phyloP scores from a whole-genome alignment of 148 eudicot species.

The Camellia sinensis region DNA sequence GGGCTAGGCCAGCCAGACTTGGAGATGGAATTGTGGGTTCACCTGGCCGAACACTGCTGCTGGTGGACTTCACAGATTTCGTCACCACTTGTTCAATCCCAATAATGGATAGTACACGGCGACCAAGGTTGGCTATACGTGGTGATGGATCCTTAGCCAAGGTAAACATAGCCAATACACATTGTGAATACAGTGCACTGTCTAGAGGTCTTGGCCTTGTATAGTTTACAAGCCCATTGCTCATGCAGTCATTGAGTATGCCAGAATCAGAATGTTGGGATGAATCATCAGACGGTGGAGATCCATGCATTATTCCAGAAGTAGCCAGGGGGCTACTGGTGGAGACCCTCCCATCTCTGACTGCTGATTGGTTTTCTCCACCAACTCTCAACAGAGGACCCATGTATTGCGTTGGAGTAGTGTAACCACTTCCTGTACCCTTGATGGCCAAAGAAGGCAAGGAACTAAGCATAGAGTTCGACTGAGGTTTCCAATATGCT shows the following conservation, averaged over 20 bases:
- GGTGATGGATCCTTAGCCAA: slow-evolving; percentile 96
- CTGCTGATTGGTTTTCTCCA: slow-evolving; percentile 50
- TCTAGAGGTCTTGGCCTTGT: slow-evolving; percentile 65
- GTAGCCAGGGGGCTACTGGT: slow-evolving; percentile 80
- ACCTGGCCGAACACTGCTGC: slow-evolving; percentile 41
- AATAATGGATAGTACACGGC: slow-evolving; percentile 70
- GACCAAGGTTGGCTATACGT: slow-evolving; percentile 75
- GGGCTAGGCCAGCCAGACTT: slow-evolving; percentile 79
- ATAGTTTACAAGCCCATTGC: slow-evolving; percentile 63
- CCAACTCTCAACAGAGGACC: slow-evolving; percentile 68
- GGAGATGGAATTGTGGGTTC: slow-evolving; percentile 45
- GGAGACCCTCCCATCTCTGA: slow-evolving; percentile 79
- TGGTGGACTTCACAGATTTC: slow-evolving; percentile 53
- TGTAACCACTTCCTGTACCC: slow-evolving; percentile 65
- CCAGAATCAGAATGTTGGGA: slow-evolving; percentile 95
- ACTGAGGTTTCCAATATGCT: slow-evolving; percentile 72
- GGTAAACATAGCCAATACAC: slow-evolving; percentile 70
- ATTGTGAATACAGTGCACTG: slow-evolving; percentile 64
- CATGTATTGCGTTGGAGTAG: slow-evolving; percentile 55
- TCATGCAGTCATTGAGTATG: slow-evolving; percentile 43
- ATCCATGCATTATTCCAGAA: slow-evolving; percentile 85
- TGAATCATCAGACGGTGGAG: slow-evolving; percentile 90
- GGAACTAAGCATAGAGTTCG: slow-evolving; percentile 61
- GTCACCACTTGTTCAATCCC: slow-evolving; percentile 89
- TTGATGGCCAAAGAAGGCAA: slow-evolving; percentile 57